Evolutionary conservation across 2,329 filamentous ascomycete species (phyloP).

Genomic region (Ramularia endophylla): DNA sequence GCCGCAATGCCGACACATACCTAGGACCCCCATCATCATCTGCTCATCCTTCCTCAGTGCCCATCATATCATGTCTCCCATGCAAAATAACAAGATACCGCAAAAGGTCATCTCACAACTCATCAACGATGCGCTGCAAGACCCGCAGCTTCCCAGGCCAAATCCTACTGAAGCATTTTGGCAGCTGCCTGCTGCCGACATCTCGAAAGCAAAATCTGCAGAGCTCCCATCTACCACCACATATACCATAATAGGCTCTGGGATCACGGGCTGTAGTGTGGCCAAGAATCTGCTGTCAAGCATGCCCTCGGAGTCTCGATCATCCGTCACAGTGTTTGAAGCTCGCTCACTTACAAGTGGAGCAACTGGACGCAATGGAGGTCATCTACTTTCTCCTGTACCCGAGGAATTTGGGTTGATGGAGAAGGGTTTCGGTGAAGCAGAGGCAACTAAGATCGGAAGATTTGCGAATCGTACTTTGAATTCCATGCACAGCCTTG

Average conservation of each 20-base stretch:
- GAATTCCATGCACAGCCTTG: constrained; percentile 11
- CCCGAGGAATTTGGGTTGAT: constrained; percentile 11
- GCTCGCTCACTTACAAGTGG: constrained; percentile 12
- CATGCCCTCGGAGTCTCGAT: constrained; percentile 1
- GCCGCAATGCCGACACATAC: too few relatives aligned
- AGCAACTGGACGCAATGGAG: constrained; percentile 18
- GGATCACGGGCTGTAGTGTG: constrained; percentile 16
- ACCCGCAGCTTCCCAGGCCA: constrained; percentile 12
- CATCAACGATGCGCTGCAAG: constrained; percentile 9
- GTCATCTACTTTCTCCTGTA: constrained; percentile 14
- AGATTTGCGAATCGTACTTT: constrained; percentile 15
- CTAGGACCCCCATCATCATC: too few relatives aligned
- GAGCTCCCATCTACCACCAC: constrained; percentile 8
- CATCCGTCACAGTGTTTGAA: constrained; percentile 13
- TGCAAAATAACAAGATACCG: constrained; percentile 1
- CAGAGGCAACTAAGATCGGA: constrained; percentile 13
- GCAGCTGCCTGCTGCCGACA: constrained; percentile 8
- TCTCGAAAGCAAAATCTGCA: constrained; percentile 7
- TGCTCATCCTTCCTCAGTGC: not conserved
- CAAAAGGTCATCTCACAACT: constrained; percentile 8
- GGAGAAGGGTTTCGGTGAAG: constrained; percentile 11
- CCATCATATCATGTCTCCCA: not conserved
- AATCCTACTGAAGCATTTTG: constrained; percentile 18
- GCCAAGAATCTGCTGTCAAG: constrained; percentile 13
- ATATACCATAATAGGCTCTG: constrained; percentile 18